Conservation (phyloP, 306 rosid genomes). For the Lupinus albus region DNA sequence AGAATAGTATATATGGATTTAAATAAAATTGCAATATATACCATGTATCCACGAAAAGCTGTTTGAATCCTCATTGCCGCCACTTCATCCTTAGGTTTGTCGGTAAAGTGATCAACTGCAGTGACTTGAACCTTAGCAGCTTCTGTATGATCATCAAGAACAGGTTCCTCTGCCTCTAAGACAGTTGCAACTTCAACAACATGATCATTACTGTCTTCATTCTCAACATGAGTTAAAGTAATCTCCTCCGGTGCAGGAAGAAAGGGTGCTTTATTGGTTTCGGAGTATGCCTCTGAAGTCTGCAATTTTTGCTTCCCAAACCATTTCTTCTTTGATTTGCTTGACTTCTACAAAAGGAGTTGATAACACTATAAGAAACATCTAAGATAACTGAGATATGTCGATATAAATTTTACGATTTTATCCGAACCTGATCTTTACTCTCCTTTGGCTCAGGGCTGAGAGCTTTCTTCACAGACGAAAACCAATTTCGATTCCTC, state of each 20-base stretch:
- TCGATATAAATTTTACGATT: slow-evolving; percentile 10
- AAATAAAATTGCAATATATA: slow-evolving; percentile 37
- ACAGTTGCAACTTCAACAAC: slow-evolving; percentile 50
- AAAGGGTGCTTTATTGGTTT: slow-evolving; percentile 52
- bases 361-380: slow-evolving; percentile 36
- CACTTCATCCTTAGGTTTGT: slow-evolving; percentile 73
- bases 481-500: slow-evolving; percentile 93
- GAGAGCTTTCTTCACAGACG: slow-evolving; percentile 90
- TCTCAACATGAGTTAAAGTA: slow-evolving; percentile 52
- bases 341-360: slow-evolving; percentile 55
- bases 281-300: slow-evolving; percentile 51
- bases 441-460: slow-evolving; percentile 88
- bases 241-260: slow-evolving; percentile 65
- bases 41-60: slow-evolving; percentile 90
- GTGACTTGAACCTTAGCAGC: slow-evolving; percentile 45
- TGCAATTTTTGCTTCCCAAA: slow-evolving; percentile 79
- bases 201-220: slow-evolving; percentile 53
- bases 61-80: slow-evolving; percentile 92
- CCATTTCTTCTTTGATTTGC: slow-evolving; percentile 92
- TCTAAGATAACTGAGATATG: slow-evolving; percentile 6
- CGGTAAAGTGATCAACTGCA: slow-evolving; percentile 47
- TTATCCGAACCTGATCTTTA: slow-evolving; percentile 59
- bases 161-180: slow-evolving; percentile 41
- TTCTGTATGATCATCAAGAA: slow-evolving; percentile 47
- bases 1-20: not conserved